A percentile compares a stretch with the other conserved stretches of the same genome.
These are phyloP conservation scores for Rhodomyrtus tomentosa DNA, from an alignment of 345 rosid species.

Conservation along the genomic window DNA sequence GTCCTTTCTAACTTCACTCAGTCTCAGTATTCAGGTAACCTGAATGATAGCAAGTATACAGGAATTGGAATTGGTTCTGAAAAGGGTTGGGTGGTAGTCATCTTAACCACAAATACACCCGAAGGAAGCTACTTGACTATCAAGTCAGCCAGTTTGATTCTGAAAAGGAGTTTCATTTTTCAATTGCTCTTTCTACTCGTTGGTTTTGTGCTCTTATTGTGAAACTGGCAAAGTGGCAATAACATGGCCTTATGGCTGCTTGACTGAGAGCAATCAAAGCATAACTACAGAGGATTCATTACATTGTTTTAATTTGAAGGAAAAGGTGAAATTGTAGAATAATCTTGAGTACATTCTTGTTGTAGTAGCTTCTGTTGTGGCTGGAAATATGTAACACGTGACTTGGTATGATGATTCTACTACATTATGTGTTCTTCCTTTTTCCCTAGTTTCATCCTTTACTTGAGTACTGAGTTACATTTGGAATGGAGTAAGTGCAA, in stretches of 20 bases:
- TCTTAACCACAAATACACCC: constrained; percentile 58
- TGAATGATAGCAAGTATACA: constrained; percentile 58
- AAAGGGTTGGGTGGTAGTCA: constrained; percentile 72
- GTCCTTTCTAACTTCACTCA: constrained; percentile 70
- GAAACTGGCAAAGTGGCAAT: not conserved
- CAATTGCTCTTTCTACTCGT: constrained; percentile 18
- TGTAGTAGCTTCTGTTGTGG: not conserved
- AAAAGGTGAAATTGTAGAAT: not conserved
- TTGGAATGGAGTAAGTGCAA: not conserved
- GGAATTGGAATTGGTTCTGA: constrained; percentile 73
- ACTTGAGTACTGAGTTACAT: not conserved
- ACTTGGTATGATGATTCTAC: not conserved
- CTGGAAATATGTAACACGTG: not conserved
- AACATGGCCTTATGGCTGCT: not conserved
- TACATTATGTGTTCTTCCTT: not conserved
- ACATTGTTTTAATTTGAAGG: not conserved
- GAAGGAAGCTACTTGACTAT: constrained; percentile 45
- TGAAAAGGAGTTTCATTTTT: constrained; percentile 9
- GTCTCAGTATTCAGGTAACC: constrained; percentile 42
- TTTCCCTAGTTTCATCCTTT: not conserved
- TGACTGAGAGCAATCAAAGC: not conserved
- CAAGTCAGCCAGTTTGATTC: constrained; percentile 17
- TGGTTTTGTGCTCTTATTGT: constrained; percentile 16
- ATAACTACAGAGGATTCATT: not conserved
- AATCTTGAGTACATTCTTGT: not conserved